Evolutionary conservation across 257 asterid species (phyloP), one percentile per base, ranked within the genome.

Genomic region (Rhazya stricta): DNA sequence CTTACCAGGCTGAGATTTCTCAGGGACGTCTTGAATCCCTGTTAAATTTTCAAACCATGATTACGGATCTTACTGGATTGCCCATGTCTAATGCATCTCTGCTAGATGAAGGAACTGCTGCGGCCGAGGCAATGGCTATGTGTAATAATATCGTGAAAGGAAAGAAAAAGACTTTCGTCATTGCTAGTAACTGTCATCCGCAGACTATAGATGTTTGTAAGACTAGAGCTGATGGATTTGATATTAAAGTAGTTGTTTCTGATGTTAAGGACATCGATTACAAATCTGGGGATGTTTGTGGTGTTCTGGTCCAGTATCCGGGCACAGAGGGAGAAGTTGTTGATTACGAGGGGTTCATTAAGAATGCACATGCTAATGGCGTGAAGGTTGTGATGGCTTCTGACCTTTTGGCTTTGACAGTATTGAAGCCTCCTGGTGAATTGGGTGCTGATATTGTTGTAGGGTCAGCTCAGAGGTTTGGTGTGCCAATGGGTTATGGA

Each of bases 101-200:
- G 71, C 85, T 95, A 46, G 99, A 95, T 45, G 99, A 95, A 60
- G 96, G 96, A 56, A 95, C 99, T 0, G 98, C 98, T 0, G 99
- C 99, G 0, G 99, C 99, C 15, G 99, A 95, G 88, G 99, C 99
- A 37, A 95, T 95, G 99, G 96, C 99, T 15, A 95, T 95, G 99
- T 95, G 99, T 73, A 95, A 92, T 74, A 95, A 95, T 70, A 95
- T 92, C 32, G 86, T 71, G 0, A 94, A 89, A 82, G 96, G 99
- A 23, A 95, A 95, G 81, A 91, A 86, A 86, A 95, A 92, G 79
- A 95, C 98, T 9, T 95, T 95, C 75, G 69, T 95, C 10, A 87
- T 95, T 65, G 96, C 99, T 13, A 89, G 88, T 79, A 95, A 95
- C 48, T 95, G 99, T 72, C 99, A 95, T 67, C 97, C 99, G 0